Evolutionary conservation across 1,284 basidiomycete genomes (phyloP).

Genomic region (Rhodotorula sp.): DNA sequence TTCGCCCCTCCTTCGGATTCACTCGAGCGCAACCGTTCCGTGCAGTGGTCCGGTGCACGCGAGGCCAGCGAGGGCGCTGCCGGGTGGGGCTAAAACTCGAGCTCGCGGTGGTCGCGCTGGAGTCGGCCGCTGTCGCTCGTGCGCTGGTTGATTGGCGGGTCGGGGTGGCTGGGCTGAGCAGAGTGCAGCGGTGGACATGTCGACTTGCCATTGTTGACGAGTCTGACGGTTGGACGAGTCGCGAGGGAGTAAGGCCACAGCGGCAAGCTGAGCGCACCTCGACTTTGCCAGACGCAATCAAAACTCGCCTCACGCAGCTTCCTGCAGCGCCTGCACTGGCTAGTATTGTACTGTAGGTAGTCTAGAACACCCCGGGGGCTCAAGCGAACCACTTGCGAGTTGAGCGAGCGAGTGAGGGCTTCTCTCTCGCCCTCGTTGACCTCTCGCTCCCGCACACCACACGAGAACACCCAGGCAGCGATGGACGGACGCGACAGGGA

Average conservation of each 20-base stretch:
- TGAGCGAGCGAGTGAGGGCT: too few species aligned
- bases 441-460: not conserved
- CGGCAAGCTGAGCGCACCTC: not conserved
- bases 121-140: too few species aligned
- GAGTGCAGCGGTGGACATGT: not conserved
- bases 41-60: not conserved
- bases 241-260: not conserved
- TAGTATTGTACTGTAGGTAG: too few species aligned
- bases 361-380: too few species aligned
- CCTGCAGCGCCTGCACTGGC: too few species aligned
- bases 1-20: not conserved
- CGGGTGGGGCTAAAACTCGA: conserved; percentile 1
- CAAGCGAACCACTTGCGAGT: too few species aligned
- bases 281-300: not conserved
- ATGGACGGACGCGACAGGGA: not conserved
- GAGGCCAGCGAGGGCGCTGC: not conserved
- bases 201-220: conserved; percentile 14
- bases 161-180: not conserved
- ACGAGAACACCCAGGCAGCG: not conserved
- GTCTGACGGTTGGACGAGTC: conserved; percentile 6
- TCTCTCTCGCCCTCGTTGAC: too few species aligned
- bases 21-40: not conserved
- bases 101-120: not conserved
- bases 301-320: not conserved
- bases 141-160: not conserved